A percentile compares a stretch with the other conserved stretches of the same genome.
These are phyloP conservation scores for Sporisorium exsertum DNA, from an alignment of 1,284 basidiomycete genomes.

Conservation along the genomic window DNA sequence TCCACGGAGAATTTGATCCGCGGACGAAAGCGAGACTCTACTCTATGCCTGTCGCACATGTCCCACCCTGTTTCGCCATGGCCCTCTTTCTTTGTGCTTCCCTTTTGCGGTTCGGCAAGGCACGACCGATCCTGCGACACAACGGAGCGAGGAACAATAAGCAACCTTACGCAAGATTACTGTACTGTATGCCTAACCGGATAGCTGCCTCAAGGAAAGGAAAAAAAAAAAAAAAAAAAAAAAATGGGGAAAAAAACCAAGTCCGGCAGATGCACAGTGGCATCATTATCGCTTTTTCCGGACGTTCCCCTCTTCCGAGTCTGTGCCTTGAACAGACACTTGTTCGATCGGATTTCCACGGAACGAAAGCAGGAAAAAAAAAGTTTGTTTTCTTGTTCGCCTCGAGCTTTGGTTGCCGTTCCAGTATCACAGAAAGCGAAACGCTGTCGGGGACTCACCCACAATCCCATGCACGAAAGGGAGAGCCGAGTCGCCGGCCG, in stretches of 20 bases:
- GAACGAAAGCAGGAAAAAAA: conserved; percentile 6
- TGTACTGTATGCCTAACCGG: conserved; percentile 6
- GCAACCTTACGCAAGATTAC: no score
- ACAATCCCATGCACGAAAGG: neutral
- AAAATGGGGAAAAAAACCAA: no score
- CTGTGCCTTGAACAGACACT: neutral
- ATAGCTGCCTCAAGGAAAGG: neutral
- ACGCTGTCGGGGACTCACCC: neutral
- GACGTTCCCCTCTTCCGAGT: neutral
- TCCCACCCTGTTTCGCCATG: neutral
- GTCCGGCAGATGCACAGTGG: conserved; percentile 1
- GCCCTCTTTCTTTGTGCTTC: neutral
- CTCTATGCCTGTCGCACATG: neutral
- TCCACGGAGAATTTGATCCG: conserved; percentile 9
- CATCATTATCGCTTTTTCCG: conserved; percentile 5
- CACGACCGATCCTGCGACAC: neutral
- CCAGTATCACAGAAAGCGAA: neutral
- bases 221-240: no score
- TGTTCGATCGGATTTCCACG: conserved; percentile 5
- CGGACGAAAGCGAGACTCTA: conserved; percentile 5
- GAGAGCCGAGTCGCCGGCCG: neutral
- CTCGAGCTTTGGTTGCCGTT: neutral
- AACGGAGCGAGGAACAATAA: neutral
- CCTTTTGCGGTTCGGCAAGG: neutral
- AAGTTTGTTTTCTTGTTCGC: neutral